Evolutionary conservation across 129 eudicot species (phyloP).

Genomic region (Centella asiatica): DNA sequence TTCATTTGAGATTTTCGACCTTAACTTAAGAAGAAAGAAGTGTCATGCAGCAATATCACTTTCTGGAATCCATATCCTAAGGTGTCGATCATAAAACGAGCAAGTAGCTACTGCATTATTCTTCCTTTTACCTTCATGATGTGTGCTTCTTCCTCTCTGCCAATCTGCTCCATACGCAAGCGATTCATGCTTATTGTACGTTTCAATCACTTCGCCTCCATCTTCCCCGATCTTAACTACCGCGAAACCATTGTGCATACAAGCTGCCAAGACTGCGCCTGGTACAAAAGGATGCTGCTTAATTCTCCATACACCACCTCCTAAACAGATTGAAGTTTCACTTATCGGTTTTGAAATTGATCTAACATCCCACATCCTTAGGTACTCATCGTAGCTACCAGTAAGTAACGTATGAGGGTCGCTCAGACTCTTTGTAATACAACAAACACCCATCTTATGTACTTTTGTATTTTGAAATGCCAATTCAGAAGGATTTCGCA

Average conservation of each 20-base stretch:
- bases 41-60: slow-evolving; percentile 28
- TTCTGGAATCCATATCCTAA: slow-evolving; percentile 73
- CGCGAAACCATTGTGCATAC: slow-evolving; percentile 95
- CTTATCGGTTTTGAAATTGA: slow-evolving; percentile 57
- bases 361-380: slow-evolving; percentile 83
- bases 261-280: slow-evolving; percentile 62
- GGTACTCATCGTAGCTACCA: slow-evolving; percentile 70
- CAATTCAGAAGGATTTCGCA: slow-evolving; percentile 43
- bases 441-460: slow-evolving; percentile 86
- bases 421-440: slow-evolving; percentile 61
- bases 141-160: slow-evolving; percentile 42
- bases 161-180: slow-evolving; percentile 98
- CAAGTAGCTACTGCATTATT: slow-evolving; percentile 61
- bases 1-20: not conserved
- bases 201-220: slow-evolving; percentile 38
- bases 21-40: not conserved
- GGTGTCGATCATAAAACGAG: slow-evolving; percentile 78
- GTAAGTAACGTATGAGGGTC: slow-evolving; percentile 55
- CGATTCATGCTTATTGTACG: slow-evolving; percentile 60
- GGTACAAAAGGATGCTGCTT: slow-evolving; percentile 60
- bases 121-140: slow-evolving; percentile 28
- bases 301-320: slow-evolving; percentile 95
- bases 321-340: slow-evolving; percentile 58
- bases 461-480: slow-evolving; percentile 63
- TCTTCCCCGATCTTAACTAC: slow-evolving; percentile 43